These are phyloP conservation scores for Volvariella surrecta DNA, from an alignment of 1,284 basidiomycete genomes.

Conservation along the genomic window DNA sequence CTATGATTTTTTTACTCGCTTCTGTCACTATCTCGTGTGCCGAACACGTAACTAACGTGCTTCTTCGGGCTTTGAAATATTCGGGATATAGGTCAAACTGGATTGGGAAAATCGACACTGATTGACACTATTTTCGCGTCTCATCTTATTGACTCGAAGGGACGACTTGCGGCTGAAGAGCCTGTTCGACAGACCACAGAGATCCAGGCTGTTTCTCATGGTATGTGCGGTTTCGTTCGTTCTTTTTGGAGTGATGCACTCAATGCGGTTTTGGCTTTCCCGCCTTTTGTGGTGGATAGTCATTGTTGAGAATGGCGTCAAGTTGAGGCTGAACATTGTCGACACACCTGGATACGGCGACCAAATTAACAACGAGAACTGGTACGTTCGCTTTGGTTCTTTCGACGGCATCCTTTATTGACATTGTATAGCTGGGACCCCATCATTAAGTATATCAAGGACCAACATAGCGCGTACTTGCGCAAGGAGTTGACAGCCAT, in stretches of 20 bases:
- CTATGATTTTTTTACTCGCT: not conserved
- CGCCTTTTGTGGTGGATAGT: constrained; percentile 53
- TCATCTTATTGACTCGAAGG: constrained; percentile 96
- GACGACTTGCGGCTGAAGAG: constrained; percentile 82
- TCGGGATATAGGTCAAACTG: constrained; percentile 74
- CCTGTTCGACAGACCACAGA: constrained; percentile 92
- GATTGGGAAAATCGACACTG: constrained; percentile 95
- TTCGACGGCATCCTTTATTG: constrained; percentile 4
- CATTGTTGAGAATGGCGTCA: constrained; percentile 94
- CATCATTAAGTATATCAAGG: constrained; percentile 98
- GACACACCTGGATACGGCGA: constrained; percentile 99
- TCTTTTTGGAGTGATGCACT: not conserved
- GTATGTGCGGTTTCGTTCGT: constrained; percentile 37
- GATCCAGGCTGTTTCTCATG: constrained; percentile 91
- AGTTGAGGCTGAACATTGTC: constrained; percentile 93
- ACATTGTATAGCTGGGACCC: constrained; percentile 80
- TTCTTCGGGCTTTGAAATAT: not conserved
- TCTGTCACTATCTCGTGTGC: not conserved
- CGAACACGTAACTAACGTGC: not conserved
- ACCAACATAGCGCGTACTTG: constrained; percentile 98
- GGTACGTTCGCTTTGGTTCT: constrained; percentile 39
- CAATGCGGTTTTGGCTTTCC: not conserved
- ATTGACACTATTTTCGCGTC: constrained; percentile 99
- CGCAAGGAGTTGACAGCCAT: constrained; percentile 98
- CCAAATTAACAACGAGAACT: constrained; percentile 98